Conservation (phyloP, 2,329 filamentous ascomycete species). For the Colletotrichum horii region DNA sequence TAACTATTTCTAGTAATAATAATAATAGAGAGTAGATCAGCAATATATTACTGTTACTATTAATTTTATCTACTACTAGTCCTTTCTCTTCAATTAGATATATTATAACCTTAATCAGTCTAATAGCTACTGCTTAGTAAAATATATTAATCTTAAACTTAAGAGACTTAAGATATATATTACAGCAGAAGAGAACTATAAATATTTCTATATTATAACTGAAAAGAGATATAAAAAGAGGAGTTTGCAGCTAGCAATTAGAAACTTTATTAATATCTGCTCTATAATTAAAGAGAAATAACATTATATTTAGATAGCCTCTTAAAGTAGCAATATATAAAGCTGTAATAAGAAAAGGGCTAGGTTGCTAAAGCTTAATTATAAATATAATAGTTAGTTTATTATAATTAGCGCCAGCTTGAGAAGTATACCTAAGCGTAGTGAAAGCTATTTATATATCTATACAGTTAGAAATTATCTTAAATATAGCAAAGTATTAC, state of each 20-base stretch:
- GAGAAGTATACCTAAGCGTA: not conserved
- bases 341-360: not conserved
- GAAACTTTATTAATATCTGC: not conserved
- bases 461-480: not conserved
- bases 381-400: not conserved
- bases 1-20: not conserved
- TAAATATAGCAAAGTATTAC: not conserved
- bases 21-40: not conserved
- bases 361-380: not conserved
- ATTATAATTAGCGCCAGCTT: not conserved
- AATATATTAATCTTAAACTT: not conserved
- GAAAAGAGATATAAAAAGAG: not conserved
- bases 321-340: not conserved
- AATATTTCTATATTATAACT: not conserved
- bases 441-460: not conserved
- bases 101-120: not conserved
- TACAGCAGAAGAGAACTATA: not conserved
- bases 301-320: not conserved
- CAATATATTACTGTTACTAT: not conserved
- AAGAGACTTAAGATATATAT: not conserved
- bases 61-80: not conserved
- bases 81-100: not conserved
- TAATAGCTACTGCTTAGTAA: not conserved
- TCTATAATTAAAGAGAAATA: not conserved
- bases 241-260: not conserved